Conservation (phyloP, 2,329 filamentous ascomycete genomes). For the Gaeumannomyces sp. region DNA sequence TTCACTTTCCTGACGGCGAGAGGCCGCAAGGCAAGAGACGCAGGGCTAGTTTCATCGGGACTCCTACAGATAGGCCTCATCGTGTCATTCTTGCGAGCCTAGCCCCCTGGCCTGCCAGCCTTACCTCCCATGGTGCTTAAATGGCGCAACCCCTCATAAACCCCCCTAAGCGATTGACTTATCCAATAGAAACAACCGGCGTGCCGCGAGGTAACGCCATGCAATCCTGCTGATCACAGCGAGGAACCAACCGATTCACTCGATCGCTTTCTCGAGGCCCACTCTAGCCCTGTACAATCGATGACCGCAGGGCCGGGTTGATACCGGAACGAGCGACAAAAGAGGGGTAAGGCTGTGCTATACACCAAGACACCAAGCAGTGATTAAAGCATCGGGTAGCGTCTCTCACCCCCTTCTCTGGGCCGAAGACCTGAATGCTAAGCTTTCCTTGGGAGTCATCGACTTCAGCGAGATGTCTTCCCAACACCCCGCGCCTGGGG, state of each 20-base stretch:
- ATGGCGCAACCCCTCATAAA: neutral
- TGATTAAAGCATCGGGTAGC: neutral
- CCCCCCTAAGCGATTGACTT: neutral
- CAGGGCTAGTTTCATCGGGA: neutral
- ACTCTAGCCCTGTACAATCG: too few species aligned
- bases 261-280: too few species aligned
- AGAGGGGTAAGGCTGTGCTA: neutral
- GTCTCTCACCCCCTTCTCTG: too few species aligned
- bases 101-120: too few species aligned
- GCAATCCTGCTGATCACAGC: too few species aligned
- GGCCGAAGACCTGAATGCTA: neutral
- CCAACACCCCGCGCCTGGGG: neutral
- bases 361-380: too few species aligned
- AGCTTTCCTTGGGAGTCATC: neutral
- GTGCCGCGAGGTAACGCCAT: too few species aligned
- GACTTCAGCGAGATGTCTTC: neutral
- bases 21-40: neutral
- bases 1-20: neutral
- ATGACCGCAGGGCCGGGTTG: too few species aligned
- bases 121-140: too few species aligned
- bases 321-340: too few species aligned
- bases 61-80: neutral
- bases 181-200: neutral
- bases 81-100: neutral
- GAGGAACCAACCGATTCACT: too few species aligned